phyloP scores from a whole-genome alignment of 2,329 filamentous ascomycete genomes.

The Penicillium corylophilum region DNA sequence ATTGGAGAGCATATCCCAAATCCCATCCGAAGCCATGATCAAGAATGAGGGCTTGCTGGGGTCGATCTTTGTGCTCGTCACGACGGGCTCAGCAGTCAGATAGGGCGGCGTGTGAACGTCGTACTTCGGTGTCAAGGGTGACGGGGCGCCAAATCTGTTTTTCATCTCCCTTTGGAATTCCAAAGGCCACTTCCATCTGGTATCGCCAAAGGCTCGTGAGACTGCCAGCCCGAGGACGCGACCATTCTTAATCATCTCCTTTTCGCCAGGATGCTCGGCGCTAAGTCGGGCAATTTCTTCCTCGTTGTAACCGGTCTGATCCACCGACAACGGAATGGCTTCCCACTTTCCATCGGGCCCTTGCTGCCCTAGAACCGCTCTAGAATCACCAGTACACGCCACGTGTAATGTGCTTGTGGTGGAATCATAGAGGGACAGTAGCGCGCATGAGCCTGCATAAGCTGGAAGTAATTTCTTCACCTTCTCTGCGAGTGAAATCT shows the following conservation, averaged over 20 bases:
- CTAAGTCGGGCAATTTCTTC: constrained; percentile 58
- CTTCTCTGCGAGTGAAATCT: constrained; percentile 21
- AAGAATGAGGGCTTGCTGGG: constrained; percentile 55
- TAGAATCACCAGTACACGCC: constrained; percentile 66
- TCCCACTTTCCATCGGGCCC: constrained; percentile 48
- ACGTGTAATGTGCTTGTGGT: constrained; percentile 55
- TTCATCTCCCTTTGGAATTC: constrained; percentile 46
- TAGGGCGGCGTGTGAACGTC: constrained; percentile 59
- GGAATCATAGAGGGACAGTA: constrained; percentile 63
- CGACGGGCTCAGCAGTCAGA: constrained; percentile 64
- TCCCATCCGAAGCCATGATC: constrained; percentile 65
- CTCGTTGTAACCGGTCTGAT: constrained; percentile 65
- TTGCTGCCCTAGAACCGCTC: constrained; percentile 59
- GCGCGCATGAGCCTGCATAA: constrained; percentile 61
- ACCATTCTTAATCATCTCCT: constrained; percentile 57
- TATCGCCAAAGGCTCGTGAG: constrained; percentile 67
- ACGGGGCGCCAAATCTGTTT: constrained; percentile 35
- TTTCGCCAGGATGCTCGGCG: constrained; percentile 62
- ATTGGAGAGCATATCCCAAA: constrained; percentile 63
- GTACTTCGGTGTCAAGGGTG: constrained; percentile 44
- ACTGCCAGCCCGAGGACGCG: constrained; percentile 62
- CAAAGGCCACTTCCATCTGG: constrained; percentile 65
- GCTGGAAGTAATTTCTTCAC: constrained; percentile 25
- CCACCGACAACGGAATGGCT: constrained; percentile 57
- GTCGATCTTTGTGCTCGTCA: constrained; percentile 57